These are phyloP conservation scores for Davidsoniella eucalypti DNA, from an alignment of 2,329 filamentous ascomycete species.

Conservation along the genomic window DNA sequence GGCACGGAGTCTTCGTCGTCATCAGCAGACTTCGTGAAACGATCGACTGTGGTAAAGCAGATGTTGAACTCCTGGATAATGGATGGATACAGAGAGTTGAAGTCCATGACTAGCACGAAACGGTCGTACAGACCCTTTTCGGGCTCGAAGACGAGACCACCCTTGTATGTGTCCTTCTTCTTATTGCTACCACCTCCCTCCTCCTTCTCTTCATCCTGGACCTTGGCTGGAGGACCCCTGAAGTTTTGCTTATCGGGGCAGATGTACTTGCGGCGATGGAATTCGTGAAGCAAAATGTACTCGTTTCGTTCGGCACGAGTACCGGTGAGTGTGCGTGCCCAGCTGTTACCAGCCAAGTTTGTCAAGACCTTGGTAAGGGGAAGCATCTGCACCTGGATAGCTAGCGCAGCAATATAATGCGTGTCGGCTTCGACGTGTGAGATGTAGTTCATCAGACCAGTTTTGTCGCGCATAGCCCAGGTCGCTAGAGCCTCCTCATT, in stretches of 20 bases:
- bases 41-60: constrained; percentile 93
- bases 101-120: constrained; percentile 98
- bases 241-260: constrained; percentile 87
- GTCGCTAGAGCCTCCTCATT: constrained; percentile 74
- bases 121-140: constrained; percentile 97
- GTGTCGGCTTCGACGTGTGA: constrained; percentile 91
- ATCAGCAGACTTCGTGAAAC: constrained; percentile 37
- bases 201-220: constrained; percentile 8
- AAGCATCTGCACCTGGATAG: constrained; percentile 76
- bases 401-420: constrained; percentile 84
- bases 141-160: constrained; percentile 93
- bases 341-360: constrained; percentile 93
- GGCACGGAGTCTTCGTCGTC: constrained; percentile 80
- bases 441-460: constrained; percentile 83
- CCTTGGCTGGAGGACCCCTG: constrained; percentile 30
- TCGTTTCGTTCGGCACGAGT: constrained; percentile 96
- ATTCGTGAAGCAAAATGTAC: constrained; percentile 96
- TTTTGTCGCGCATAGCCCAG: constrained; percentile 61
- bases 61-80: constrained; percentile 99
- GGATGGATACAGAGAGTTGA: constrained; percentile 95
- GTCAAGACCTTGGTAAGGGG: constrained; percentile 89
- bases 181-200: constrained; percentile 62
- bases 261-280: constrained; percentile 92
- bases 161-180: constrained; percentile 99
- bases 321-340: constrained; percentile 88